These are phyloP conservation scores for Typha latifolia DNA, from an alignment of 176 grass and related monocot species.

Conservation along the genomic window DNA sequence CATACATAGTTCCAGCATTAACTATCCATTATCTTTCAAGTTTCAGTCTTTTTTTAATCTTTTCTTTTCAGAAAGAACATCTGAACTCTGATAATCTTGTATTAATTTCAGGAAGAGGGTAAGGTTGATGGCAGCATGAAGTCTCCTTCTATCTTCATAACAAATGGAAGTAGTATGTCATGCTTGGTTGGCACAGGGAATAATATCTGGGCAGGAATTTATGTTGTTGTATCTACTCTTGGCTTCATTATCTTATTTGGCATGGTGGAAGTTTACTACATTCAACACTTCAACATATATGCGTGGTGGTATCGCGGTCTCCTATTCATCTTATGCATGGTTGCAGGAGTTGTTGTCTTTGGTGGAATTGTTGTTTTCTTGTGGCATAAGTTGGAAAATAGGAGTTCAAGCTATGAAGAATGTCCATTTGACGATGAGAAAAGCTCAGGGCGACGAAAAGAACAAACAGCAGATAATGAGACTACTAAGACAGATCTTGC, in stretches of 20 bases:
- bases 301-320: conserved; percentile 89
- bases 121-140: conserved; percentile 31
- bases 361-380: conserved; percentile 64
- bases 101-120: conserved; percentile 57
- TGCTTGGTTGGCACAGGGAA: conserved; percentile 83
- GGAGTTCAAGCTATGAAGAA: conserved; percentile 31
- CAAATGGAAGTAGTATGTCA: conserved; percentile 56
- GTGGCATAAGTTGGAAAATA: conserved; percentile 61
- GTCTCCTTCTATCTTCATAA: conserved; percentile 43
- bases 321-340: conserved; percentile 63
- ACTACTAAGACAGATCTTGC: conserved; percentile 21
- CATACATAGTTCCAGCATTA: background rate
- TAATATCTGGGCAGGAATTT: conserved; percentile 65
- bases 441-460: background rate
- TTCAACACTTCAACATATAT: conserved; percentile 36
- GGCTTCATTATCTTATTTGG: conserved; percentile 53
- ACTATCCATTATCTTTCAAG: background rate
- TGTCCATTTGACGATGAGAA: conserved; percentile 14
- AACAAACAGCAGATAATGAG: conserved; percentile 3
- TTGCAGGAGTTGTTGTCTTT: conserved; percentile 38
- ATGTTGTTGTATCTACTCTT: conserved; percentile 60
- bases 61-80: background rate
- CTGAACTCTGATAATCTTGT: too few species aligned
- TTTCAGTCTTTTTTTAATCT: background rate
- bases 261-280: conserved; percentile 69